Conservation (phyloP, 371 early-diverging fungal genomes). For the Parasitella parasitica region DNA sequence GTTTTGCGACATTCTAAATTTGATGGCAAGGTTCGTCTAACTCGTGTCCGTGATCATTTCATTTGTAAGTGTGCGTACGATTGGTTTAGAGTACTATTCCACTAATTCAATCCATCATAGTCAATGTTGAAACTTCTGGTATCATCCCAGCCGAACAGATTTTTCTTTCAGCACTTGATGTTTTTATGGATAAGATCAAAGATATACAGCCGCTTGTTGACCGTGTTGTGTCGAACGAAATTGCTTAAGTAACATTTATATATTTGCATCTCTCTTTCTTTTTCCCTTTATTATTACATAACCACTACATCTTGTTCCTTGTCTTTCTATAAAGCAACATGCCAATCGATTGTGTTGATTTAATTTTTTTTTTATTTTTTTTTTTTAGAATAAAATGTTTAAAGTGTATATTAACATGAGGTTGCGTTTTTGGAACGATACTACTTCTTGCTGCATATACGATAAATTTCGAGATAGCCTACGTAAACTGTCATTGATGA, state of each 20-base stretch:
- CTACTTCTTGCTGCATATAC: too few species aligned
- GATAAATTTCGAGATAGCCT: too few species aligned
- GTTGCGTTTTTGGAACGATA: too few species aligned
- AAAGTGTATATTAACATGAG: not conserved
- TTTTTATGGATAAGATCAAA: slow-evolving; percentile 80
- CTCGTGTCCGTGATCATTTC: slow-evolving; percentile 93
- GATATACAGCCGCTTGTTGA: slow-evolving; percentile 54
- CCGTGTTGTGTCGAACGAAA: slow-evolving; percentile 24
- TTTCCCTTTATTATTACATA: not conserved
- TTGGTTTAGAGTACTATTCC: not conserved
- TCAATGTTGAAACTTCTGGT: slow-evolving; percentile 90
- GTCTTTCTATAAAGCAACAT: not conserved
- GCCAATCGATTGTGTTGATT: not conserved
- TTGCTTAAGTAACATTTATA: not conserved
- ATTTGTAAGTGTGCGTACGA: slow-evolving; percentile 78
- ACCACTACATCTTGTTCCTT: not conserved
- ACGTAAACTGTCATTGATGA: too few species aligned
- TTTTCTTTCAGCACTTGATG: slow-evolving; percentile 74
- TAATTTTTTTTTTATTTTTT: not conserved
- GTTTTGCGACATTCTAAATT: slow-evolving; percentile 95
- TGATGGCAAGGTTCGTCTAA: slow-evolving; percentile 86
- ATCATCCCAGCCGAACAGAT: slow-evolving; percentile 77
- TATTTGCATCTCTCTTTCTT: not conserved
- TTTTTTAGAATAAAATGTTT: not conserved
- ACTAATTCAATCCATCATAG: slow-evolving; percentile 32